Conservation (phyloP, 106 monocot genomes). For the Amphibolis antarctica region DNA sequence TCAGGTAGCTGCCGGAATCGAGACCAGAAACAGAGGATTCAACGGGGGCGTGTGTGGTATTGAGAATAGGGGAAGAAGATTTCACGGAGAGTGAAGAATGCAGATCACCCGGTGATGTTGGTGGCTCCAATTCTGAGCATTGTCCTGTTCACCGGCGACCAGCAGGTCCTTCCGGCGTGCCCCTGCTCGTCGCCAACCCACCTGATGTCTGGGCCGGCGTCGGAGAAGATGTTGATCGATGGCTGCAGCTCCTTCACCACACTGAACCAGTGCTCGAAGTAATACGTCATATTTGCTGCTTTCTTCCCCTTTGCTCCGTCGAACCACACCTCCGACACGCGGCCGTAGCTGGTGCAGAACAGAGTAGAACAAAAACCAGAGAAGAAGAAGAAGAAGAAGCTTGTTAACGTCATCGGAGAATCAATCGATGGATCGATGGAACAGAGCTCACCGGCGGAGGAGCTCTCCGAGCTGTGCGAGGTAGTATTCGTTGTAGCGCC, state of each 20-base stretch:
- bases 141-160: slow-evolving; percentile 62
- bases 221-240: slow-evolving; percentile 93
- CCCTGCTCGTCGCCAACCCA: slow-evolving; percentile 90
- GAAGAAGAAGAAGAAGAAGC: no score
- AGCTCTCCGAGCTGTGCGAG: slow-evolving; percentile 59
- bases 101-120: slow-evolving; percentile 26
- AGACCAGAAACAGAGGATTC: neutral
- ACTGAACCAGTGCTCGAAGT: slow-evolving; percentile 71
- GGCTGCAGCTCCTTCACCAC: slow-evolving; percentile 53
- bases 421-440: neutral
- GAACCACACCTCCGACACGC: slow-evolving; percentile 77
- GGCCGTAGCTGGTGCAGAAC: slow-evolving; percentile 43
- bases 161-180: slow-evolving; percentile 58
- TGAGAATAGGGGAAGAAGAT: no score
- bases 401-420: no score
- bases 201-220: slow-evolving; percentile 72
- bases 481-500: slow-evolving; percentile 76
- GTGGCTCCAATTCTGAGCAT: slow-evolving; percentile 53
- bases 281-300: slow-evolving; percentile 72
- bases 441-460: slow-evolving; percentile 32
- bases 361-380: neutral
- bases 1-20: slow-evolving; percentile 43
- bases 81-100: neutral
- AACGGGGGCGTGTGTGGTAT: neutral
- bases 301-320: slow-evolving; percentile 84